phyloP scores from a whole-genome alignment of 1,284 basidiomycete species.

The Porogramme epimiltina region DNA sequence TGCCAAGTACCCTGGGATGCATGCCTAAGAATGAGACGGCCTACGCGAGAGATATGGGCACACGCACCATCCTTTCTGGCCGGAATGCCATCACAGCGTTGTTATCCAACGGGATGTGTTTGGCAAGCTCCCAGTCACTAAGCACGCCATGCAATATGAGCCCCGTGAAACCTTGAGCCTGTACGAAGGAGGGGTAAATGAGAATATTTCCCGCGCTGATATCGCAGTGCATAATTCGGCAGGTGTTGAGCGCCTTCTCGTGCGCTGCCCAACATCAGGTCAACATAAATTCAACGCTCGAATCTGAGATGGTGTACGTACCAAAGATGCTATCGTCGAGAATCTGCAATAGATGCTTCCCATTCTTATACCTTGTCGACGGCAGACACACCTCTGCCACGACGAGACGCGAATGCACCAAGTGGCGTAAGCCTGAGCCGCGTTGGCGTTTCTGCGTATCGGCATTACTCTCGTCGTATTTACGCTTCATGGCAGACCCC shows the following conservation, averaged over 20 bases:
- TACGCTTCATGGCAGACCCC: background rate
- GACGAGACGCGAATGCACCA: conserved; percentile 10
- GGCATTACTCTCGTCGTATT: background rate
- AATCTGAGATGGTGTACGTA: background rate
- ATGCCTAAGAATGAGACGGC: background rate
- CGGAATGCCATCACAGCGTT: background rate
- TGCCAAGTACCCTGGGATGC: conserved; percentile 17
- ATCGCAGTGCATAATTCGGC: conserved; percentile 8
- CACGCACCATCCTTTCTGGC: no score
- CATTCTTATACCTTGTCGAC: background rate
- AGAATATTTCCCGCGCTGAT: conserved; percentile 15
- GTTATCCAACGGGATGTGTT: background rate
- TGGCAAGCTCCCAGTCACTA: conserved; percentile 14
- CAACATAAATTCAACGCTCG: background rate
- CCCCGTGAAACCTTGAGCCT: background rate
- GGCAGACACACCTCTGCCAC: conserved; percentile 11
- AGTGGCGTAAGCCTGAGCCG: background rate
- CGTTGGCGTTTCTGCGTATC: background rate
- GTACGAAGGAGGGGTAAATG: conserved; percentile 3
- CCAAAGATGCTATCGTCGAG: conserved; percentile 1
- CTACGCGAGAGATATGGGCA: background rate
- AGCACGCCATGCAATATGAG: conserved; percentile 5
- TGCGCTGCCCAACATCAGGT: conserved; percentile 1
- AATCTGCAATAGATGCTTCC: background rate
- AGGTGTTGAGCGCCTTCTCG: background rate